Conservation (phyloP, 1,284 basidiomycete genomes). For the Austroboletus niveus region DNA sequence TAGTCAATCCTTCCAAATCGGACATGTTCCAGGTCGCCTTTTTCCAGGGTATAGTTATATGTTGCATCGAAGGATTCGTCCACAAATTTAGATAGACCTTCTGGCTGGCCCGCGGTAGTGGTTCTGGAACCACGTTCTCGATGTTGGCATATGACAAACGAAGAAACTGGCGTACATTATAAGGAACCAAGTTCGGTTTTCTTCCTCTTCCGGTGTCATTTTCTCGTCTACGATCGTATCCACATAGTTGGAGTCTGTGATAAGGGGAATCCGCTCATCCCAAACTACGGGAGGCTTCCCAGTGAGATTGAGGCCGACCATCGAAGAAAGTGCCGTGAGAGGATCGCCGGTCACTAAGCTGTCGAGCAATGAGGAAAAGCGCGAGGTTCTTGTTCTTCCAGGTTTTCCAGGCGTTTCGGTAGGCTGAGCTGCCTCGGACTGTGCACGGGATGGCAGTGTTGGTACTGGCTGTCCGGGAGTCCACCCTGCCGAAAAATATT, state of each 20-base stretch:
- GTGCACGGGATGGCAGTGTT: slow-evolving; percentile 20
- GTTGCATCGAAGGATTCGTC: slow-evolving; percentile 70
- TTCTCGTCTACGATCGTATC: slow-evolving; percentile 66
- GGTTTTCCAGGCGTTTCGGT: slow-evolving; percentile 17
- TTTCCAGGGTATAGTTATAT: slow-evolving; percentile 58
- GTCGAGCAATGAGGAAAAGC: slow-evolving; percentile 27
- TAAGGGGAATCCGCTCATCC: slow-evolving; percentile 68
- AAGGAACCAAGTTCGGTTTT: slow-evolving; percentile 66
- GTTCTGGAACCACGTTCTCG: slow-evolving; percentile 42
- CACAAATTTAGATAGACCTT: slow-evolving; percentile 63
- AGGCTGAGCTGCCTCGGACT: slow-evolving; percentile 17
- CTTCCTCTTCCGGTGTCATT: slow-evolving; percentile 60
- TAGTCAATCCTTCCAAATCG: slow-evolving; percentile 81
- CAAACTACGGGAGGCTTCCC: slow-evolving; percentile 53
- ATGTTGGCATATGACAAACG: slow-evolving; percentile 1
- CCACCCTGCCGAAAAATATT: slow-evolving; percentile 80
- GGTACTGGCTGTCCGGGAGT: slow-evolving; percentile 59
- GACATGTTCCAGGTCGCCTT: slow-evolving; percentile 65
- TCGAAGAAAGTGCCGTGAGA: slow-evolving; percentile 49
- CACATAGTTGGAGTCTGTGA: slow-evolving; percentile 73
- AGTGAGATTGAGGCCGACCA: slow-evolving; percentile 67
- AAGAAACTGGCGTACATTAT: slow-evolving; percentile 53
- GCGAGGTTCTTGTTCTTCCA: slow-evolving; percentile 5
- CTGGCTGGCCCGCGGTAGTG: slow-evolving; percentile 53
- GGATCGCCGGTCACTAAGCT: slow-evolving; percentile 36